A percentile compares a stretch with the other conserved stretches of the same genome.
phyloP scores from a whole-genome alignment of 345 rosid species.

The Lepidium aucheri region DNA sequence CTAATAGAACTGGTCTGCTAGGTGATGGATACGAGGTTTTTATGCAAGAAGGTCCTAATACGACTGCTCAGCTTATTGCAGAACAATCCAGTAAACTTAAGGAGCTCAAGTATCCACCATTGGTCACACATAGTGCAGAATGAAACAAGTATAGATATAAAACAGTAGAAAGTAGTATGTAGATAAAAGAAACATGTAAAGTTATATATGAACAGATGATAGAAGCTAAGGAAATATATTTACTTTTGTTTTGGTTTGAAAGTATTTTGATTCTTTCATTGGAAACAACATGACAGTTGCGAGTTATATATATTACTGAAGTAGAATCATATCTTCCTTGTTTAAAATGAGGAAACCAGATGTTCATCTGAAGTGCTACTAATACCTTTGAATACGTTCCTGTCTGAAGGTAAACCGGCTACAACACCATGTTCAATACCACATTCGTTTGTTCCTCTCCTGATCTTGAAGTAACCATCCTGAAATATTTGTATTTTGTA shows the following conservation, averaged over 20 bases:
- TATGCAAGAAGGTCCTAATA: conserved; percentile 41
- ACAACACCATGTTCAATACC: conserved; percentile 71
- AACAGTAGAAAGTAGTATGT: not conserved
- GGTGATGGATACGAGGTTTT: conserved; percentile 62
- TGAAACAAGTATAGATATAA: conserved; percentile 7
- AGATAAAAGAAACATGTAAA: not conserved
- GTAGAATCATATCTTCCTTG: not conserved
- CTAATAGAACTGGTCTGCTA: conserved; percentile 32
- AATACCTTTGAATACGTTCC: conserved; percentile 48
- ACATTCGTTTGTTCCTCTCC: conserved; percentile 81
- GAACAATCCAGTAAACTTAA: conserved; percentile 44
- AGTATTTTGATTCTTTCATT: not conserved
- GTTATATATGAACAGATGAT: not conserved
- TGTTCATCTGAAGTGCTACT: conserved; percentile 24
- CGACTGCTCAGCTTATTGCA: conserved; percentile 48
- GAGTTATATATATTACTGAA: conserved; percentile 3
- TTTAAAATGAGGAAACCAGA: conserved; percentile 37
- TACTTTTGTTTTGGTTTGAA: not conserved
- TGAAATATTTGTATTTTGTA: conserved; percentile 19
- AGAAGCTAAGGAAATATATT: not conserved
- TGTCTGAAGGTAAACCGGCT: conserved; percentile 73
- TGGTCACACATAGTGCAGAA: conserved; percentile 21
- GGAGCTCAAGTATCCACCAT: conserved; percentile 9
- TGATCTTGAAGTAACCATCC: conserved; percentile 88
- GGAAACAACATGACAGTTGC: not conserved